These are phyloP conservation scores for Litsea cubeba DNA, from an alignment of 164 flowering plant species.

Conservation along the genomic window DNA sequence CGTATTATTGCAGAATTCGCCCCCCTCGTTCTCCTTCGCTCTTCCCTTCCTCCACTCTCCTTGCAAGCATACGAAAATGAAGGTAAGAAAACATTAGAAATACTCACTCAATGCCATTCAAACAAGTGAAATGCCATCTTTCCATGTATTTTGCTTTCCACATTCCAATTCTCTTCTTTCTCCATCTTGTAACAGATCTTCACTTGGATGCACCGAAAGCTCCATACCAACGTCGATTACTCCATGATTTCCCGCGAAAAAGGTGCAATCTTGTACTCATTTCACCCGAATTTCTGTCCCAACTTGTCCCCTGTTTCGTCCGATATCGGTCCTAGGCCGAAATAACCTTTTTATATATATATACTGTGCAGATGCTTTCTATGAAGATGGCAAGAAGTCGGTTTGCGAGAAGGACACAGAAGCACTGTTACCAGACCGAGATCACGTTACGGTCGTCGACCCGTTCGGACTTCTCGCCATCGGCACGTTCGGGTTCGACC, in stretches of 20 bases:
- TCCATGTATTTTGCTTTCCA: neutral
- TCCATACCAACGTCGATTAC: constrained; percentile 27
- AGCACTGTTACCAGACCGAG: constrained; percentile 19
- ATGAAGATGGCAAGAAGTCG: constrained; percentile 15
- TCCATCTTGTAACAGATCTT: constrained; percentile 36
- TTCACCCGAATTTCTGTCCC: neutral
- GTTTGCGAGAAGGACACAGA: constrained; percentile 23
- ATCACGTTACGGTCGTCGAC: constrained; percentile 27
- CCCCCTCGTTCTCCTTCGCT: constrained; percentile 7
- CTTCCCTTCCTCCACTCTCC: constrained; percentile 7
- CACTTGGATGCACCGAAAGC: constrained; percentile 60
- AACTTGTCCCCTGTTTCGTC: neutral
- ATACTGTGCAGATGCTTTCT: neutral
- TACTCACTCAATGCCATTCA: neutral
- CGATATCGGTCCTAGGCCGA: too few species aligned
- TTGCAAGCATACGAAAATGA: neutral
- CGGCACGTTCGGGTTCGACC: constrained; percentile 57
- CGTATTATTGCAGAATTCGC: constrained; percentile 7
- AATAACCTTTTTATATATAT: too few species aligned
- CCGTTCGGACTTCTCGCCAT: constrained; percentile 50
- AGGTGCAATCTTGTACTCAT: constrained; percentile 11
- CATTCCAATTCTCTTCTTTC: neutral
- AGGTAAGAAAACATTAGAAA: neutral
- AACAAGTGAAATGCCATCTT: neutral
- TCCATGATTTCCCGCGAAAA: constrained; percentile 11